Base-by-base conservation (phyloP, 1,284 basidiomycete genomes). In the Lignosus rhinocerotis region DNA sequence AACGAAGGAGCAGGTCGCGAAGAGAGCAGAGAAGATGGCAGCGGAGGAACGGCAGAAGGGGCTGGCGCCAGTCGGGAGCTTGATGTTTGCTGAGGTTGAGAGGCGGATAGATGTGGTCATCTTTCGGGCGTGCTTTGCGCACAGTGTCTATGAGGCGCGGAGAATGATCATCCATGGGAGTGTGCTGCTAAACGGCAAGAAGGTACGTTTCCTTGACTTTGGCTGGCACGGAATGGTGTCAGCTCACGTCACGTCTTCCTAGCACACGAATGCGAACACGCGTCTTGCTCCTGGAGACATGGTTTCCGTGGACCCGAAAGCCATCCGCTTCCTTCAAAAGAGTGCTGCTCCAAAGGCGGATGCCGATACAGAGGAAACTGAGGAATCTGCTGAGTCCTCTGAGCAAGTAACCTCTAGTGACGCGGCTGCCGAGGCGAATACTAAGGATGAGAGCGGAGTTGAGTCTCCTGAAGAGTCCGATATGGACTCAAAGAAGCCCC, bases 81-180 rank as follows among this genome's bases (percentile, higher is more conserved):
- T 98, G 81, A 94, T 98, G 91, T 93, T 94, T 72, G 75, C 83
- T 1, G 92, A 96, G 73, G 84, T 98, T n/a, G 97, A 99, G 80
- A 83, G 96, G 66, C 75, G 97, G 69, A 82, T 99, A 69, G 97
- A 99, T 69, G 90, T 94, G 36, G 86, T 96, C 70, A 79, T 99
- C 53, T 98, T 98, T 76, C 80, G 97, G 55, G 86, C 86, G 60
- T 98, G 96, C 75, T 92, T 99, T 68, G 93, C 92, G 32, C 84
- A 88, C 63, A 94, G 90, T 68, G 90, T 96, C 21, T 98, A 96
- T 74, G 89, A 95, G 68, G 96, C 95, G 5, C 80, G 95, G 65
- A 77, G 89, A 57, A 77, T 97, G 66, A 88, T 99, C 59, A 80
- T 96, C 11, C 92, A 95, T 61, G 94, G 96, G 0, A 82, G 92